Evolutionary conservation across 139 green algal species (phyloP).

Genomic region (Chlamydomonas asymmetrica): DNA sequence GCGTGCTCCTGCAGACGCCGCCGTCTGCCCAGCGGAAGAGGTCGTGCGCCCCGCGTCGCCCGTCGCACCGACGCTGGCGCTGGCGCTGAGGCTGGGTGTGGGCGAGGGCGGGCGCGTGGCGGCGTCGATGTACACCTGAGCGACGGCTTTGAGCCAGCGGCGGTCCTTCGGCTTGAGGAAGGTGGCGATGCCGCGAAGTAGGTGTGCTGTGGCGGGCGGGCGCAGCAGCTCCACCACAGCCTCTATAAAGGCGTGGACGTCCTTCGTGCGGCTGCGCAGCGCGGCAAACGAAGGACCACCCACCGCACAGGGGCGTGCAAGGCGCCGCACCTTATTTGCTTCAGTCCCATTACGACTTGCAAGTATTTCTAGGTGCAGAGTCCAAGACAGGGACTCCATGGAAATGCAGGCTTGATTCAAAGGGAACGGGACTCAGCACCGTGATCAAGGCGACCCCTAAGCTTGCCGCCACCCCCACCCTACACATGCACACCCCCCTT

Average conservation of each 20-base stretch:
- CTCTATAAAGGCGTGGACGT: slow-evolving; percentile 49
- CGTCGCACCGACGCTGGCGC: neutral
- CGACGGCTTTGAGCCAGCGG: slow-evolving; percentile 44
- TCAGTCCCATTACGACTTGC: too few species aligned
- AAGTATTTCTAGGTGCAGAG: too few species aligned
- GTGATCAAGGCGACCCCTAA: too few species aligned
- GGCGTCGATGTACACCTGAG: slow-evolving; percentile 23
- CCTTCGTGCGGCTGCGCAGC: slow-evolving; percentile 29
- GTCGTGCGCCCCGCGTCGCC: neutral
- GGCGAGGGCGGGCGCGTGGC: neutral
- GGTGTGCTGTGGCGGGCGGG: slow-evolving; percentile 34
- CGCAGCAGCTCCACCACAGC: slow-evolving; percentile 53
- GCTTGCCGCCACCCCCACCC: too few species aligned
- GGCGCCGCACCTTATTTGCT: too few species aligned
- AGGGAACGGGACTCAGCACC: too few species aligned
- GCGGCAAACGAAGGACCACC: neutral
- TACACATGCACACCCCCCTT: too few species aligned
- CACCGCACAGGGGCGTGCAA: neutral
- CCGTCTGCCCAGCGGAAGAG: neutral
- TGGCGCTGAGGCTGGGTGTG: neutral
- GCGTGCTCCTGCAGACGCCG: neutral
- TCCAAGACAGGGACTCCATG: too few species aligned
- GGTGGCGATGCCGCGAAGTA: slow-evolving; percentile 49
- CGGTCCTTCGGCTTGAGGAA: slow-evolving; percentile 56
- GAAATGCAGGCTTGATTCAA: too few species aligned